Conservation (phyloP, 2,329 filamentous ascomycete species). For the Fonsecaea pedrosoi region DNA sequence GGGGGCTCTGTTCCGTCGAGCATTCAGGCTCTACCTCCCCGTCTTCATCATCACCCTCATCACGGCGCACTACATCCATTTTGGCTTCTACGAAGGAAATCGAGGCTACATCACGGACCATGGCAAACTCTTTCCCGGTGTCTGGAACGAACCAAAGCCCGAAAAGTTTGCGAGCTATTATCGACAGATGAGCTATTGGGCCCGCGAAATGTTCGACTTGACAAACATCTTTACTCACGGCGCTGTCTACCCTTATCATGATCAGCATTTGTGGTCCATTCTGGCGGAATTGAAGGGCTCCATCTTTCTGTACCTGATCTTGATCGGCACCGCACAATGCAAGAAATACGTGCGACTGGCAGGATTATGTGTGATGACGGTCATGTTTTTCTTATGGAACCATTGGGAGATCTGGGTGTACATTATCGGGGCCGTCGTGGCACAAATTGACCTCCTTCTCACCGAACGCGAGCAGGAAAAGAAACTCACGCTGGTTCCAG, state of each 20-base stretch:
- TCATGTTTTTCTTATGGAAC: slow-evolving; percentile 52
- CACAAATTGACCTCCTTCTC: slow-evolving; percentile 51
- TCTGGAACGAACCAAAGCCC: slow-evolving; percentile 50
- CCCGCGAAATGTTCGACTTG: slow-evolving; percentile 40
- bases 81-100: slow-evolving; percentile 45
- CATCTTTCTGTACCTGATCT: slow-evolving; percentile 51
- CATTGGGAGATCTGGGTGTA: slow-evolving; percentile 56
- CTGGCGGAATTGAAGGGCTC: slow-evolving; percentile 56
- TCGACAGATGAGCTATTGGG: slow-evolving; percentile 49
- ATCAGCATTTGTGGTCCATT: slow-evolving; percentile 57
- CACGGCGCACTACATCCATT: slow-evolving; percentile 51
- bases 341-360: slow-evolving; percentile 45
- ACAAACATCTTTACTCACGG: slow-evolving; percentile 35
- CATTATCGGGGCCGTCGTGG: slow-evolving; percentile 52
- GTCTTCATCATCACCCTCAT: slow-evolving; percentile 50
- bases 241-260: slow-evolving; percentile 47
- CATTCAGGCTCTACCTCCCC: slow-evolving; percentile 53
- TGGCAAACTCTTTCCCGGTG: slow-evolving; percentile 36
- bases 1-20: slow-evolving; percentile 53
- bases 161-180: slow-evolving; percentile 44
- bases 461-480: slow-evolving; percentile 44
- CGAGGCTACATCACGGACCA: slow-evolving; percentile 31
- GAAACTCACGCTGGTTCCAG: slow-evolving; percentile 21
- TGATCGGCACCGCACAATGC: slow-evolving; percentile 50
- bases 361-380: slow-evolving; percentile 45